Evolutionary conservation across 2,329 filamentous ascomycete genomes (phyloP), one percentile per base, ranked within the genome.

Genomic region (Zymoseptoria brevis): DNA sequence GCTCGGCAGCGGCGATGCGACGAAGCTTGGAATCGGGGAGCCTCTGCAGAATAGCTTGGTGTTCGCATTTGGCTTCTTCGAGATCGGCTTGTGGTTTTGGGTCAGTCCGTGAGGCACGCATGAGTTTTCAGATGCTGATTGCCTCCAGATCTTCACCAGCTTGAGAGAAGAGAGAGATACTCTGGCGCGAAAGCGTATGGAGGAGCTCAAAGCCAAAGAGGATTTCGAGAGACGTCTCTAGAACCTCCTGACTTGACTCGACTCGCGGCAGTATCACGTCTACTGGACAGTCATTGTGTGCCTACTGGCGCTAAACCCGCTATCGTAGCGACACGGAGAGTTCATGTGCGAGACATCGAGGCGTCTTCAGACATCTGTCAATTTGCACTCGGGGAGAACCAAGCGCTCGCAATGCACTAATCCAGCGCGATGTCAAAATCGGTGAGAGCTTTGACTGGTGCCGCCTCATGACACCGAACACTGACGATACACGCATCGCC

Each of bases 41-140:
- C 82, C 83, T 22, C 74, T 96, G 67, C 90, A 92, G 77, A 96
- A 95, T 72, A 83, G 90, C 55, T 78, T 96, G 49, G 84, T 96
- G 49, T 95, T 96, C 71, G 86, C 88, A 0, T 94, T 90, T 75
- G 85, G 85, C 8, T 94, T 96, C 68, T 71, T 96, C 70, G 92
- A 96, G 78, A 83, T 90, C 72, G 79, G 90, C 65, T 82, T 83
- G 62, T 96, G 91, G 90, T 91, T 96, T 74, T 96, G 91, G 91
- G 85, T 85, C 71, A 63, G 78, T 73, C 13, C 9, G 24, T 29
- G 8, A 45, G 13, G 21, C 16, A 29, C n/a, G 24, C 22, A 50
- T 49, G 24, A 1, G 6, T 2, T 19, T 29, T 26, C 51, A 57
- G 52, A 58, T 54, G 13, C 55, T 57, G 19, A 41, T 16, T 24